Base-by-base conservation (phyloP, 768 basidiomycete genomes). In the Mycena vitilis region DNA sequence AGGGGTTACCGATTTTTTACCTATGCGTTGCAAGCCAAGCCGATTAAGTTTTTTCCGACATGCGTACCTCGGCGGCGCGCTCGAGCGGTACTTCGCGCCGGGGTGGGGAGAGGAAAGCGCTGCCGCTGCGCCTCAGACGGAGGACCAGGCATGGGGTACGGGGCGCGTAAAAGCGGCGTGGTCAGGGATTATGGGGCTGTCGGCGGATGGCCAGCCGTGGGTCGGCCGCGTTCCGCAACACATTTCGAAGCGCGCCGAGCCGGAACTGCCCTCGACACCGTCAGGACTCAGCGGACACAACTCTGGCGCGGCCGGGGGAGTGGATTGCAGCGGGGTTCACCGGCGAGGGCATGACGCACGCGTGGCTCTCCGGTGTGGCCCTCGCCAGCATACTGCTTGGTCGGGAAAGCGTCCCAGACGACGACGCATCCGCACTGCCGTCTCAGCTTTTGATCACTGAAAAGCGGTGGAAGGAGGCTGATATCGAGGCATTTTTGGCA, bases 291-390 rank as follows among this genome's bases (percentile, higher is more conserved):
- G 44, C 53, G 5, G 38, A 34, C 20, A 3, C 13, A 2, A 37
- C 60, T 23, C 65, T 79, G 12, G 79, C 82, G 2, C 63, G 73
- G 23, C 77, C 89, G 0, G 91, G 90, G 20, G 91, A 93, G 75
- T 92, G 91, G 92, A 83, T 92, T 18, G 81, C 88, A 18, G 91
- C 89, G 15, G 91, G 90, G 5, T 93, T 89, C 74, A 83, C 85
- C 0, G 91, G 91, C 0, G 91, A 93, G 70, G 91, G 91, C 2
- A 91, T 92, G 91, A 86, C 86, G 5, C 86, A 91, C 69, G 90
- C 88, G 0, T 91, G 90, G 89, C 74, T 89, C 75, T 83, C 88
- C 63, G 86, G 87, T 5, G 82, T 84, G 63, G 88, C 87, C 10
- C 75, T 91, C 22, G 90, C 88, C 13, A 71, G 80, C 60, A 90